Conservation (phyloP, 2,329 filamentous ascomycete genomes). For the Ascochyta rabiei region DNA sequence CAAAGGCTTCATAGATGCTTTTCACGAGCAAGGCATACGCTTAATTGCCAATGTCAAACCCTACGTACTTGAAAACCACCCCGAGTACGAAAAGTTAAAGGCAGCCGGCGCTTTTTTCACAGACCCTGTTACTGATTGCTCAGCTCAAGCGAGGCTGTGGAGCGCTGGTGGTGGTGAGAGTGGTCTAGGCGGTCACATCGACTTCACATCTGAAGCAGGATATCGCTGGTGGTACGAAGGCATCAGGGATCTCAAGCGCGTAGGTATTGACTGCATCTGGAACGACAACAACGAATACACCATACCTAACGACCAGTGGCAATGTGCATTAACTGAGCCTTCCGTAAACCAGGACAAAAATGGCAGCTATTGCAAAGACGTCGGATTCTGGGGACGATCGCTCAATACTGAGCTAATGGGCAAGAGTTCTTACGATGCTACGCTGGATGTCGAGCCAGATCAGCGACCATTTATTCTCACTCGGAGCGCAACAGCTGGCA, state of each 20-base stretch:
- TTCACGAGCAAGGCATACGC: slow-evolving; percentile 68
- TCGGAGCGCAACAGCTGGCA: slow-evolving; percentile 72
- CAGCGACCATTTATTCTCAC: slow-evolving; percentile 72
- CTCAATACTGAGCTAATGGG: slow-evolving; percentile 74
- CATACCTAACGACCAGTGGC: slow-evolving; percentile 69
- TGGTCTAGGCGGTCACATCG: slow-evolving; percentile 72
- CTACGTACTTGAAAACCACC: slow-evolving; percentile 71
- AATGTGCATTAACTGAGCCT: slow-evolving; percentile 61
- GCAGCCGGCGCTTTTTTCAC: slow-evolving; percentile 67
- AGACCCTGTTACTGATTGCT: slow-evolving; percentile 56
- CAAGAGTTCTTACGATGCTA: slow-evolving; percentile 72
- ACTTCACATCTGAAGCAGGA: slow-evolving; percentile 71
- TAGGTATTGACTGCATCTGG: slow-evolving; percentile 77
- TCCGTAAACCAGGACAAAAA: slow-evolving; percentile 39
- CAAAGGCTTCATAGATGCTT: slow-evolving; percentile 65
- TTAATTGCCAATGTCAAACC: slow-evolving; percentile 76
- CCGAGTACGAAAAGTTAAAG: slow-evolving; percentile 67
- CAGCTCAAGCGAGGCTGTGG: slow-evolving; percentile 69
- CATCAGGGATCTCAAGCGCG: slow-evolving; percentile 64
- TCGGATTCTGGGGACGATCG: slow-evolving; percentile 73
- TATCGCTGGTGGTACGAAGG: slow-evolving; percentile 76
- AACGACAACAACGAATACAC: slow-evolving; percentile 82
- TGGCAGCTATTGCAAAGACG: slow-evolving; percentile 51
- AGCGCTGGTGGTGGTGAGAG: slow-evolving; percentile 74
- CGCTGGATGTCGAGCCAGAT: slow-evolving; percentile 63